Percentiles rank a stretch among this genome's conserved stretches.
These are phyloP conservation scores for Phyllosticta paracitricarpa DNA, from an alignment of 2,329 filamentous ascomycete genomes.

Conservation along the genomic window DNA sequence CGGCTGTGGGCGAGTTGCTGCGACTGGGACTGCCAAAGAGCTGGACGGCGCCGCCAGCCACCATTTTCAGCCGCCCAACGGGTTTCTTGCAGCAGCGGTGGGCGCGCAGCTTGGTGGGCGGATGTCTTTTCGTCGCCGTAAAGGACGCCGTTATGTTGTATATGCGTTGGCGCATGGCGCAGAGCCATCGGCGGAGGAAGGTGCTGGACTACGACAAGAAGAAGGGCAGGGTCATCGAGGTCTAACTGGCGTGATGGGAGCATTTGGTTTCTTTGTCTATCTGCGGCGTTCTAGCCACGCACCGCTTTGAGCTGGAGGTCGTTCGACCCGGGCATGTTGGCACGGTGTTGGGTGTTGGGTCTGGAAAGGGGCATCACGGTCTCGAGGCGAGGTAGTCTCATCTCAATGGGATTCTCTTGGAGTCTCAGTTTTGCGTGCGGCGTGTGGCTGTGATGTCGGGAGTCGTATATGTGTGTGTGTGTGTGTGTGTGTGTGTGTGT, in stretches of 20 bases:
- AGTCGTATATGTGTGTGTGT: no score
- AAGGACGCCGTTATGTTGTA: conserved; percentile 59
- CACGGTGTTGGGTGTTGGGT: no score
- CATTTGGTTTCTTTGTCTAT: no score
- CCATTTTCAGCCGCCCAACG: conserved; percentile 19
- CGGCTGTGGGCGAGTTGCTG: conserved; percentile 65
- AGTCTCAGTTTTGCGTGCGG: no score
- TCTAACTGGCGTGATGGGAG: neutral
- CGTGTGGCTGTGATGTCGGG: no score
- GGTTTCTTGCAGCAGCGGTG: conserved; percentile 68
- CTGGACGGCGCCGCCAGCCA: conserved; percentile 44
- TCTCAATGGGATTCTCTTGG: no score
- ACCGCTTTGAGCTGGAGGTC: no score
- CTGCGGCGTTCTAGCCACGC: no score
- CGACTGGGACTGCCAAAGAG: conserved; percentile 55
- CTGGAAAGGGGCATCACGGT: no score
- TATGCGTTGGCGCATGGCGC: conserved; percentile 42
- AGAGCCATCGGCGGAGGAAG: conserved; percentile 35
- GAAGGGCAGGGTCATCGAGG: conserved; percentile 11
- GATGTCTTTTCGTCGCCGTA: conserved; percentile 76
- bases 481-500: no score
- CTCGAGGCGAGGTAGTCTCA: no score
- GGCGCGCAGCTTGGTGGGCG: conserved; percentile 81
- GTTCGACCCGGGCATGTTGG: no score
- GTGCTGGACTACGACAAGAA: conserved; percentile 33